Percentiles rank a stretch among this genome's conserved stretches.
Conservation (phyloP, 1,284 basidiomycete species). For the Coniferiporia sulphurascens region DNA sequence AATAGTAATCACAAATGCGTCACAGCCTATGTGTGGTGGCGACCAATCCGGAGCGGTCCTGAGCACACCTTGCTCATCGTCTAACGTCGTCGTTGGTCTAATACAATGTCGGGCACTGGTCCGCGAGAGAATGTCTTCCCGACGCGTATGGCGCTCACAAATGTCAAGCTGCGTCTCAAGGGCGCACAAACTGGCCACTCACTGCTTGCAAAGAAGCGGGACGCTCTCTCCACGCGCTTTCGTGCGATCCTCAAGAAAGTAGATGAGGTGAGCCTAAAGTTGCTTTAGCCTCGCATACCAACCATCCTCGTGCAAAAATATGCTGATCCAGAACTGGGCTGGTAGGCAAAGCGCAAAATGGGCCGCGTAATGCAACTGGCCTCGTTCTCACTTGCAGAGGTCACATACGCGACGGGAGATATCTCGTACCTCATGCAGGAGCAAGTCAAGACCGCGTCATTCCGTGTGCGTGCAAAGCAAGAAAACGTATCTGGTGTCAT, state of each 20-base stretch:
- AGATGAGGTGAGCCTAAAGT: slow-evolving; percentile 71
- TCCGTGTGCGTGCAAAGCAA: slow-evolving; percentile 92
- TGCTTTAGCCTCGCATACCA: neutral
- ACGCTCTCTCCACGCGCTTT: slow-evolving; percentile 92
- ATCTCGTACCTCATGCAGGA: slow-evolving; percentile 95
- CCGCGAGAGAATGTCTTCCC: slow-evolving; percentile 91
- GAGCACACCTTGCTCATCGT: neutral
- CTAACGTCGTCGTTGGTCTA: neutral
- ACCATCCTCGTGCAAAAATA: no score
- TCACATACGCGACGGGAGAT: slow-evolving; percentile 96
- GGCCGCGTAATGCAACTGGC: slow-evolving; percentile 97
- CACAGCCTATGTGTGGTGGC: no score
- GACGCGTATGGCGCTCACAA: slow-evolving; percentile 91
- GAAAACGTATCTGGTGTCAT: slow-evolving; percentile 99
- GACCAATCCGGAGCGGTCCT: no score
- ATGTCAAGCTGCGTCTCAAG: slow-evolving; percentile 91
- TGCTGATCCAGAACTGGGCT: neutral
- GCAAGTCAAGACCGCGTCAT: slow-evolving; percentile 86
- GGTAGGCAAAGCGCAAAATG: slow-evolving; percentile 98
- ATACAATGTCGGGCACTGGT: slow-evolving; percentile 80
- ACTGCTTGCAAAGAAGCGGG: slow-evolving; percentile 94
- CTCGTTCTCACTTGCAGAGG: slow-evolving; percentile 97
- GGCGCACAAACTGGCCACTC: slow-evolving; percentile 98
- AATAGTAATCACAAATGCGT: no score
- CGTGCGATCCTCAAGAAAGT: slow-evolving; percentile 86